phyloP scores from a whole-genome alignment of 371 early-diverging fungal genomes.

The Zychaea mexicana region DNA sequence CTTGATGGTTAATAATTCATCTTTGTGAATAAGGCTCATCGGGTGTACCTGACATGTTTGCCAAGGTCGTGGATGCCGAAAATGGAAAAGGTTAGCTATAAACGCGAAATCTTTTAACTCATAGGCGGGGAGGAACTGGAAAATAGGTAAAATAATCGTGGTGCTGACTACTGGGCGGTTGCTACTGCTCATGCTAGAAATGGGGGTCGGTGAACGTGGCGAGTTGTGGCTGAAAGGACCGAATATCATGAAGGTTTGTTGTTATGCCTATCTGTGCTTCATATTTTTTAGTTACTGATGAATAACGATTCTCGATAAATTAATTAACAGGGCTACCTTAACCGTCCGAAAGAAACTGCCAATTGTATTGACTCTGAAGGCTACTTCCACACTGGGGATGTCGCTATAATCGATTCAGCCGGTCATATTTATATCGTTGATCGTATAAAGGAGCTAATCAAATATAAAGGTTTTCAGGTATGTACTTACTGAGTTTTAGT shows the following conservation, averaged over 20 bases:
- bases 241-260: slow-evolving; percentile 71
- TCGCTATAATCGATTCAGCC: slow-evolving; percentile 63
- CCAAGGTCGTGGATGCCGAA: slow-evolving; percentile 69
- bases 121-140: neutral
- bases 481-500: too few species aligned
- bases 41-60: slow-evolving; percentile 70
- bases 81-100: slow-evolving; percentile 42
- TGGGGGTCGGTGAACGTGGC: slow-evolving; percentile 47
- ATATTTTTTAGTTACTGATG: too few species aligned
- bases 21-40: slow-evolving; percentile 51
- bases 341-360: slow-evolving; percentile 70
- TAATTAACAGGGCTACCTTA: slow-evolving; percentile 60
- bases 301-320: too few species aligned
- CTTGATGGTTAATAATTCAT: too few species aligned
- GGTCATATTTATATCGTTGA: slow-evolving; percentile 69
- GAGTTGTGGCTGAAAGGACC: slow-evolving; percentile 82
- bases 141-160: neutral
- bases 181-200: neutral
- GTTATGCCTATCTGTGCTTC: too few species aligned
- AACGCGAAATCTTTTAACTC: neutral
- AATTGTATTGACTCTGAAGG: slow-evolving; percentile 61
- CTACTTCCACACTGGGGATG: slow-evolving; percentile 85
- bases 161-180: neutral
- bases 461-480: slow-evolving; percentile 75
- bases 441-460: slow-evolving; percentile 78